These are phyloP conservation scores for Hordeum marinum DNA, from an alignment of 176 grass and related monocot species.

Conservation along the genomic window DNA sequence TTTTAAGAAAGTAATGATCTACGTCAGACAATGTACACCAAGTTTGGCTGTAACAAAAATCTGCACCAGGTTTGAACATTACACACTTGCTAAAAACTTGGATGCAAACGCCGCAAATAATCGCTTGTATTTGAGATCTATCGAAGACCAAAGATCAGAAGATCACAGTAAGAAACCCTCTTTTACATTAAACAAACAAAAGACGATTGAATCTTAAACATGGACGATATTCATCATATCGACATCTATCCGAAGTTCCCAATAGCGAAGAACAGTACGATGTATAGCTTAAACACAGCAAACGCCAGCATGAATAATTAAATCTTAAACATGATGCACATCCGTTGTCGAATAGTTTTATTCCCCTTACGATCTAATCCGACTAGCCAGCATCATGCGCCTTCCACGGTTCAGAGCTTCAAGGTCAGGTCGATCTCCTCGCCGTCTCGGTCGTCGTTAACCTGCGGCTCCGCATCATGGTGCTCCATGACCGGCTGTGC, in stretches of 20 bases:
- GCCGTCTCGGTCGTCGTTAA: background rate
- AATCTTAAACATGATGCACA: background rate
- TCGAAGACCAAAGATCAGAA: background rate
- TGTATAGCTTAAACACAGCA: background rate
- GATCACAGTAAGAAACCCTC: background rate
- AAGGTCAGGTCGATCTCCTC: background rate
- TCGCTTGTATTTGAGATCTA: background rate
- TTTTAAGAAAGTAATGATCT: background rate
- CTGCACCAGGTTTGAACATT: no score
- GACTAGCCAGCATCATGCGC: no score
- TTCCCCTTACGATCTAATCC: no score
- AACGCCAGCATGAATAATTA: background rate
- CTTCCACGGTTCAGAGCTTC: background rate
- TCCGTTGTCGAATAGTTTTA: no score
- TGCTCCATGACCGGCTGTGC: no score
- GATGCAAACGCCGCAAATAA: background rate
- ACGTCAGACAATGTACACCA: background rate
- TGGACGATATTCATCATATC: background rate
- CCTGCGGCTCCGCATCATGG: no score
- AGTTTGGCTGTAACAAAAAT: no score
- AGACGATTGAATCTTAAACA: background rate
- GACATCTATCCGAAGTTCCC: no score
- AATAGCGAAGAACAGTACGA: background rate
- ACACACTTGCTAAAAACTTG: background rate
- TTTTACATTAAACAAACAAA: background rate